Evolutionary conservation across 345 rosid species (phyloP).

Genomic region (Xanthoceras sorbifolium): DNA sequence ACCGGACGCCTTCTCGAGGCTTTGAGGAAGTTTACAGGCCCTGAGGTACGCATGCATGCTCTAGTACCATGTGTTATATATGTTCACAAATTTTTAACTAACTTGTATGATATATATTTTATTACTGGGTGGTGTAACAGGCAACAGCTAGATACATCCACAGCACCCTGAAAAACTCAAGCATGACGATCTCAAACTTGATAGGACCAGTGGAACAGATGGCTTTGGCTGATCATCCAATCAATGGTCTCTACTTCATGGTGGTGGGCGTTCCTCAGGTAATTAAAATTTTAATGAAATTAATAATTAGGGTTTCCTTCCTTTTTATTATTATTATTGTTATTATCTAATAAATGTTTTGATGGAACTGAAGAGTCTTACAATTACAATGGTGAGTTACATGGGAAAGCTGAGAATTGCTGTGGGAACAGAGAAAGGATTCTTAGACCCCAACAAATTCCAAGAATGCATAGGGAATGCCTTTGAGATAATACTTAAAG

Average conservation of each 20-base stretch:
- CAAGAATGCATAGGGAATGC: slow-evolving; percentile 26
- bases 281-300: too few relatives aligned
- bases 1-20: slow-evolving; percentile 39
- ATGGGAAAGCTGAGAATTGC: slow-evolving; percentile 36
- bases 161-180: slow-evolving; percentile 44
- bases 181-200: slow-evolving; percentile 53
- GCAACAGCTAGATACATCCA: slow-evolving; percentile 37
- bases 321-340: background rate
- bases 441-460: slow-evolving; percentile 33
- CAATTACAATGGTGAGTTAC: slow-evolving; percentile 36
- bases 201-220: slow-evolving; percentile 47
- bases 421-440: slow-evolving; percentile 35
- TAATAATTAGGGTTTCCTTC: background rate
- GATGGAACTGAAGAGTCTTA: slow-evolving; percentile 24
- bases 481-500: slow-evolving; percentile 26
- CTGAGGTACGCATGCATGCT: slow-evolving; percentile 53
- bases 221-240: slow-evolving; percentile 51
- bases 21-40: slow-evolving; percentile 38
- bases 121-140: slow-evolving; percentile 19
- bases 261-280: slow-evolving; percentile 51
- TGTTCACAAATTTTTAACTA: too few relatives aligned
- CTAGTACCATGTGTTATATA: too few relatives aligned
- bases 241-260: slow-evolving; percentile 48
- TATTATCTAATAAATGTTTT: background rate
- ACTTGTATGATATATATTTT: background rate